Conservation (phyloP, 2,329 filamentous ascomycete species). For the Calonectria ilicicola region DNA sequence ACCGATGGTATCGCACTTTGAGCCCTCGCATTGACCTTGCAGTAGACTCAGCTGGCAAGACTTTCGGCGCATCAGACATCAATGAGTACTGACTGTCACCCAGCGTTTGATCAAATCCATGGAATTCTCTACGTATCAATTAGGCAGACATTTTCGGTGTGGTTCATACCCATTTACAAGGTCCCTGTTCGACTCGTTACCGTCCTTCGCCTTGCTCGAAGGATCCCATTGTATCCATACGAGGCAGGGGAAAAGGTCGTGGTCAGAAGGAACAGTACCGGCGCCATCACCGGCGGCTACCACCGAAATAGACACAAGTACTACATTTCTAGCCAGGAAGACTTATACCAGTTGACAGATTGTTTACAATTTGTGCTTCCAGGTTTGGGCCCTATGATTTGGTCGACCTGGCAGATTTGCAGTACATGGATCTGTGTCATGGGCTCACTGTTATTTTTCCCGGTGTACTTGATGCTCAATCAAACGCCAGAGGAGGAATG, state of each 20-base stretch:
- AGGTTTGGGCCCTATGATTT: constrained; percentile 66
- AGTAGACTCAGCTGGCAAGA: constrained; percentile 69
- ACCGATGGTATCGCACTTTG: constrained; percentile 87
- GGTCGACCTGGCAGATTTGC: constrained; percentile 70
- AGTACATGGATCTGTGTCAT: constrained; percentile 74
- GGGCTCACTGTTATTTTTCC: constrained; percentile 60
- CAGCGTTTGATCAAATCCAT: constrained; percentile 75
- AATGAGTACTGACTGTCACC: neutral
- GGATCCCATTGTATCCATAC: constrained; percentile 44
- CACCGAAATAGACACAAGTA: constrained; percentile 58
- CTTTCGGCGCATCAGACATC: accelerated
- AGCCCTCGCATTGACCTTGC: constrained; percentile 78
- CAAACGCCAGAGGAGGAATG: neutral
- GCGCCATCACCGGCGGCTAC: constrained; percentile 24
- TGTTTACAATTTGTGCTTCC: constrained; percentile 81
- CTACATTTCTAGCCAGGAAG: constrained; percentile 83
- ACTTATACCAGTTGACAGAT: constrained; percentile 83
- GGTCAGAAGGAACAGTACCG: constrained; percentile 22
- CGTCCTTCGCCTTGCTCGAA: constrained; percentile 71
- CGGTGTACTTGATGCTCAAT: constrained; percentile 46
- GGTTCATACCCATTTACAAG: constrained; percentile 82
- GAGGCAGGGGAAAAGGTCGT: constrained; percentile 3
- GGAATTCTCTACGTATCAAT: constrained; percentile 79
- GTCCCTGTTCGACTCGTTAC: constrained; percentile 77
- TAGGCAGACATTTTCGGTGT: constrained; percentile 81